Conservation (phyloP, 1,284 basidiomycete species). For the Apiotrichum laibachii region DNA sequence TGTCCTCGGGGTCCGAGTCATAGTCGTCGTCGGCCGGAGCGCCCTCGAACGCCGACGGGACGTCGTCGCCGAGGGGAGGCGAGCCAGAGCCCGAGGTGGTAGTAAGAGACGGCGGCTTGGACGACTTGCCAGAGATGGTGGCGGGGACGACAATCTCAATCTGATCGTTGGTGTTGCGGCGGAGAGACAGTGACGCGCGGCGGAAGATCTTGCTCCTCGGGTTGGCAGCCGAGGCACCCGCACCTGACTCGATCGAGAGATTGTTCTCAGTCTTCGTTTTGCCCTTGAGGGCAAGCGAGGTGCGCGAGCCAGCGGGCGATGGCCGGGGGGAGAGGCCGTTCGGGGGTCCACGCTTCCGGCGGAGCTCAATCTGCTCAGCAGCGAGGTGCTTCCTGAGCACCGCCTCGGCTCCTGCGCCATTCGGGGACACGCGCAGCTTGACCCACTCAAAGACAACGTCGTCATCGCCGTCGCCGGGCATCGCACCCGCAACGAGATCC, state of each 20-base stretch:
- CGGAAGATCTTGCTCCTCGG: conserved; percentile 1
- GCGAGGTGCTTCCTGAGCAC: conserved; percentile 17
- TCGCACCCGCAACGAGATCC: conserved; percentile 30
- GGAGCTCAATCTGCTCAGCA: conserved; percentile 3
- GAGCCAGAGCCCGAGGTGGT: not conserved
- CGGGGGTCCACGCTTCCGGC: not conserved
- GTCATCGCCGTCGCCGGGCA: conserved; percentile 30
- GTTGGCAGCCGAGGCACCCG: not conserved
- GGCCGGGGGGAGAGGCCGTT: not conserved
- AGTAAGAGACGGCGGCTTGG: not conserved
- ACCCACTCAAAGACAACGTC: conserved; percentile 52
- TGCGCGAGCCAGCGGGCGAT: not conserved
- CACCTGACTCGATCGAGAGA: not conserved
- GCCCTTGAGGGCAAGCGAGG: not conserved
- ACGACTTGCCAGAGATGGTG: not conserved
- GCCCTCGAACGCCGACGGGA: conserved; percentile 3
- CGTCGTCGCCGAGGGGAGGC: conserved; percentile 3
- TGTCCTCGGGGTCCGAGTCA: conserved; percentile 88
- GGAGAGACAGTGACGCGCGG: not conserved
- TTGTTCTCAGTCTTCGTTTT: not conserved
- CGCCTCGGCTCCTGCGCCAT: conserved; percentile 8
- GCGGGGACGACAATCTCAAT: not conserved
- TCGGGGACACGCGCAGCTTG: conserved; percentile 30
- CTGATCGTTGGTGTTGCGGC: not conserved
- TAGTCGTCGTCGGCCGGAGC: conserved; percentile 24